phyloP scores from a whole-genome alignment of 495 filamentous ascomycete species.

The Hyaloscypha variabilis region DNA sequence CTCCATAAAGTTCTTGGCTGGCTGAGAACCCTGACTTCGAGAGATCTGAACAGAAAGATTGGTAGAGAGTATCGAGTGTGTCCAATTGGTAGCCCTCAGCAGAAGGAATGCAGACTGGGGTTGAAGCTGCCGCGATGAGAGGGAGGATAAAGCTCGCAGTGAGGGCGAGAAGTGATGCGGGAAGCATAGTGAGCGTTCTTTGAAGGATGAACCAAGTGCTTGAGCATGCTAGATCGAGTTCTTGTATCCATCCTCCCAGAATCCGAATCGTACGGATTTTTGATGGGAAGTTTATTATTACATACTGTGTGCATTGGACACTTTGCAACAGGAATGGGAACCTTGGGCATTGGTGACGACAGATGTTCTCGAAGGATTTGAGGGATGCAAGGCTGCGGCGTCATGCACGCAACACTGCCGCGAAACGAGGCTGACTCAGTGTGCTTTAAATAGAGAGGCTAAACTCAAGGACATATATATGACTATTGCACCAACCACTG shows the following conservation, averaged over 20 bases:
- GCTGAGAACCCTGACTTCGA: background rate
- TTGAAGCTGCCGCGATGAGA: background rate
- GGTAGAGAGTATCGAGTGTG: background rate
- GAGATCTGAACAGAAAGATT: background rate
- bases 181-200: constrained; percentile 8
- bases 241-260: background rate
- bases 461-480: background rate
- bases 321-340: background rate
- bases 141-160: constrained; percentile 1
- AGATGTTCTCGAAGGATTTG: background rate
- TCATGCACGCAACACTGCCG: background rate
- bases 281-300: background rate
- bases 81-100: background rate
- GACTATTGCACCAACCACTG: background rate
- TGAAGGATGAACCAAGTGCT: background rate
- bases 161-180: constrained; percentile 9
- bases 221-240: background rate
- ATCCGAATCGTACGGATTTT: background rate
- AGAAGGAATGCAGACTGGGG: constrained; percentile 2
- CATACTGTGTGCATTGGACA: background rate
- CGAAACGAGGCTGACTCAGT: background rate
- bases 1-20: background rate
- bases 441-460: background rate
- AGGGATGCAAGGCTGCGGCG: background rate
- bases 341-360: background rate